Evolutionary conservation across 768 basidiomycete species (phyloP).

Genomic region (Pholiota molesta): DNA sequence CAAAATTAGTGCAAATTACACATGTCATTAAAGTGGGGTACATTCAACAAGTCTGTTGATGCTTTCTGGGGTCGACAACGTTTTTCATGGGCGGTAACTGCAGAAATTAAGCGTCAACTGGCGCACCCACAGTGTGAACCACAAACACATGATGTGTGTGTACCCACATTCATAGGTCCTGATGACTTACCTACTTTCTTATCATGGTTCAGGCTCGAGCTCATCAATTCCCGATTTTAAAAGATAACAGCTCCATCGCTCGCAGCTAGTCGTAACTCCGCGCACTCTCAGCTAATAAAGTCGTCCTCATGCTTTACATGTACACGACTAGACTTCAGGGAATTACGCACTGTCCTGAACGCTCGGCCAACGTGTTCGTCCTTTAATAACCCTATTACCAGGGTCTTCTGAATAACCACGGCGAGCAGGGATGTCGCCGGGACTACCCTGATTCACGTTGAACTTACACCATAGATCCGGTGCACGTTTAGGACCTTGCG

Average conservation of each 20-base stretch:
- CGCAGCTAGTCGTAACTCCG: neutral
- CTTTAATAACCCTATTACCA: neutral
- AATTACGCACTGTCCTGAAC: neutral
- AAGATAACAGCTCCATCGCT: neutral
- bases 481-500: neutral
- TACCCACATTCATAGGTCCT: neutral
- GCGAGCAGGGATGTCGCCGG: neutral
- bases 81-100: neutral
- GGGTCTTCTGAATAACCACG: neutral
- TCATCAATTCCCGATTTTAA: neutral
- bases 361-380: constrained; percentile 1
- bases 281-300: neutral
- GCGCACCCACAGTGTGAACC: neutral
- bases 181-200: neutral
- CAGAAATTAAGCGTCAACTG: neutral
- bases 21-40: neutral
- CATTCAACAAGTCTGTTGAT: neutral
- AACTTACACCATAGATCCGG: neutral
- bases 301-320: neutral
- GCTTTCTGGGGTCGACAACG: neutral
- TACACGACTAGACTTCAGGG: neutral
- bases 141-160: neutral
- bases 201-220: neutral
- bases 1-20: neutral
- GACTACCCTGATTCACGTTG: neutral